Base-by-base conservation (phyloP, 164 flowering plant species). In the Paratinospora sagittata region DNA sequence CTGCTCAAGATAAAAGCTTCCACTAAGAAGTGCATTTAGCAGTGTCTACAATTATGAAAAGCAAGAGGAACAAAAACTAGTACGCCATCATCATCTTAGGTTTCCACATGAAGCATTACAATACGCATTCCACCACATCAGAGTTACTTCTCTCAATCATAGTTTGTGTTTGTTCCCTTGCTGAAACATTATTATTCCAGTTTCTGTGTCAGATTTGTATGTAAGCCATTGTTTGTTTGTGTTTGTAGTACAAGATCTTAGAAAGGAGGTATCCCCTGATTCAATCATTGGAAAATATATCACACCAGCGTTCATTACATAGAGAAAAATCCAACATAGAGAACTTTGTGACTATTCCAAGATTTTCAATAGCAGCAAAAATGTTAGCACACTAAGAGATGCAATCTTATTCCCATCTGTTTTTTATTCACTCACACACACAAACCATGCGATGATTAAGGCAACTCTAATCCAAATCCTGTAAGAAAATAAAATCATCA, bases 1-100 rank as follows among this genome's bases (percentile, higher is more conserved):
- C 99, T 95, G 79, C 75, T 79, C 33, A 63, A 10, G 70, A 69
- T 34, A 65, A 77, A 71, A 65, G 68, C 24, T 27, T 73, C 66
- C 61, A 71, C 14, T 55, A 27, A 47, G 65, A 55, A 5, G 24
- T 43, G 7, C 13, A 43, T 43, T 1, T 43, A 43, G 12, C 47
- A 30, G 45, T 60, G 19, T n/a, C 9, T 26, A 23, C 58, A 65
- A 39, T 39, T 41, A 41, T 37, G 0, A 10, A 65, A 41, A 65
- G 13, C 14, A 36, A 36, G 47, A 65, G 10, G 13, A 6, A 37
- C 39, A 65, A 65, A 36, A 19, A 30, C 21, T 17, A 19, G 43
- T 8, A 16, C 19, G 23, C 26, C 27, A 65, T 12, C 8, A 37
- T n/a, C 45, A 36, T 19, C 16, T 65, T 65, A 36, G 24, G 23